phyloP scores from a whole-genome alignment of 2,329 filamentous ascomycete species.

The Macrophomina tecta region DNA sequence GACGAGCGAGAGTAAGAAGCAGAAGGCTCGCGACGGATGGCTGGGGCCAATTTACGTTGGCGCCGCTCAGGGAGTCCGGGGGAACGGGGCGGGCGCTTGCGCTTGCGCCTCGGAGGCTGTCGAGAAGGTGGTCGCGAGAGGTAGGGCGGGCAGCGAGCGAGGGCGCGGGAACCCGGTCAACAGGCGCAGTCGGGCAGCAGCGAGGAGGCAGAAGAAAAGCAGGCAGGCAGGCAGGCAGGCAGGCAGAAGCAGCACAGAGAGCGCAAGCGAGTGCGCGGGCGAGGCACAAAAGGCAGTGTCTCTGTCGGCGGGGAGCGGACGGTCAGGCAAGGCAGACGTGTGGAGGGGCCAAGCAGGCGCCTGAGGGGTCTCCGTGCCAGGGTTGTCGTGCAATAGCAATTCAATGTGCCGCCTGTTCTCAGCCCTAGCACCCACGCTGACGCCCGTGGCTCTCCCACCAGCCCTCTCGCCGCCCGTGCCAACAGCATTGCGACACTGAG shows the following conservation, averaged over 20 bases:
- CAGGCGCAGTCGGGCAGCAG: constrained; percentile 4
- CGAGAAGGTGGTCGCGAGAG: constrained; percentile 19
- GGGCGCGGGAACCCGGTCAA: constrained; percentile 17
- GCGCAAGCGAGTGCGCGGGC: neutral
- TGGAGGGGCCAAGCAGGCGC: neutral
- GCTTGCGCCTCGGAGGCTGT: constrained; percentile 21
- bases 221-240: constrained; percentile 1
- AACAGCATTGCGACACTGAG: too few species aligned
- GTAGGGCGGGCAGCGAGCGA: constrained; percentile 18
- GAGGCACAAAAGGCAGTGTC: constrained; percentile 10
- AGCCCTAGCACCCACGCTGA: constrained; percentile 9
- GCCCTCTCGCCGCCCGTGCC: too few species aligned
- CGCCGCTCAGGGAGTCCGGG: neutral
- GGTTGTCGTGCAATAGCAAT: neutral
- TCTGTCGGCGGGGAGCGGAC: constrained; percentile 8
- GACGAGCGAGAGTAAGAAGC: constrained; percentile 8
- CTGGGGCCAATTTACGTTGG: constrained; percentile 4
- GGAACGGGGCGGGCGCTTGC: constrained; percentile 3
- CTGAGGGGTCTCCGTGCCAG: neutral
- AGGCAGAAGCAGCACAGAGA: constrained; percentile 13
- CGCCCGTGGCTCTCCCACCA: too few species aligned
- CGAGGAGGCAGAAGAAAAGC: neutral
- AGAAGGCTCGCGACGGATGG: neutral
- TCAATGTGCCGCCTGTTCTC: neutral
- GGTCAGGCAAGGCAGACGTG: neutral